Evolutionary conservation across 176 grass and related monocot species (phyloP).

Genomic region (Pharus latifolius): DNA sequence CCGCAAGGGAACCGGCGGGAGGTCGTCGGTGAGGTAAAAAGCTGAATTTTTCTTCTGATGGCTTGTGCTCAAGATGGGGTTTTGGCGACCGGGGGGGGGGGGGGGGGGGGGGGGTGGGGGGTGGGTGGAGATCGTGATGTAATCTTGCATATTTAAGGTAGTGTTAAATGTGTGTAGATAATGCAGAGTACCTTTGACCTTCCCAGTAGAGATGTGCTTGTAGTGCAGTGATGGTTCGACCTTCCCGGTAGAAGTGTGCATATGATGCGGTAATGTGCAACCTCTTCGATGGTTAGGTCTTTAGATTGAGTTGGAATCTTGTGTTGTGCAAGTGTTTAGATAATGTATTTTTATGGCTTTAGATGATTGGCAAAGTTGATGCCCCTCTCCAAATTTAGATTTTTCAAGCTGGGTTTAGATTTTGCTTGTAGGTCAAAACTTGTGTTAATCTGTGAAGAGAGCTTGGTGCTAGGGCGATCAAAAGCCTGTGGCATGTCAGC

Average conservation of each 20-base stretch:
- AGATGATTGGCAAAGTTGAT: neutral
- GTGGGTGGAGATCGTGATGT: too few relatives aligned
- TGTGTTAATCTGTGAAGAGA: neutral
- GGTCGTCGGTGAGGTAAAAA: conserved; percentile 71
- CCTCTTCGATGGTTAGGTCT: neutral
- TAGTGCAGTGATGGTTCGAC: neutral
- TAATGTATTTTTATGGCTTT: neutral
- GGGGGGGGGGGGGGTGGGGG: too few relatives aligned
- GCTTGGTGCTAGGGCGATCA: neutral
- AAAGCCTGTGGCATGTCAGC: neutral
- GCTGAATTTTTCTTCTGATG: neutral
- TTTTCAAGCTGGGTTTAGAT: neutral
- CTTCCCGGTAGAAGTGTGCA: neutral
- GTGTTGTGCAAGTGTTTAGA: neutral
- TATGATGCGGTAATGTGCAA: neutral
- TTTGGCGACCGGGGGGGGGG: too few relatives aligned
- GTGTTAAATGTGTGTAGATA: too few relatives aligned
- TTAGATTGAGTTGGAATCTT: neutral
- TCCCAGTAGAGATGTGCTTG: neutral
- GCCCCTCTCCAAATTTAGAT: neutral
- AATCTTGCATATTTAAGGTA: too few relatives aligned
- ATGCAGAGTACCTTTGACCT: too few relatives aligned
- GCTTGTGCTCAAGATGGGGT: too few relatives aligned
- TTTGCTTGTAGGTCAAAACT: neutral
- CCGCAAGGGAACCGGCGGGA: conserved; percentile 86